phyloP scores from a whole-genome alignment of 2,329 filamentous ascomycete species.

The Elsinoe fawcettii region DNA sequence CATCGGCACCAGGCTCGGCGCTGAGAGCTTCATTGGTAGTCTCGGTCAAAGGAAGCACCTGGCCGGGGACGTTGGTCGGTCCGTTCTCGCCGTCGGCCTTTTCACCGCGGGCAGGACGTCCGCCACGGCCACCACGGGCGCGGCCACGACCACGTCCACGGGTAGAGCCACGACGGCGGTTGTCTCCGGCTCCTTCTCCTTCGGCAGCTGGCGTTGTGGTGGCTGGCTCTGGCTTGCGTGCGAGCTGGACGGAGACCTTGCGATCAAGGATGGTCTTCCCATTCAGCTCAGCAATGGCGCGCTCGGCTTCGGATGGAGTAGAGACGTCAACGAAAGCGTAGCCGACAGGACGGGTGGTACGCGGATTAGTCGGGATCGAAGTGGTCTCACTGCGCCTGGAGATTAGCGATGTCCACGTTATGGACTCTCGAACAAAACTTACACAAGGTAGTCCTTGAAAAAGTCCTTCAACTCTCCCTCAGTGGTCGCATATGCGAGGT shows the following conservation, averaged over 20 bases:
- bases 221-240: slow-evolving; percentile 87
- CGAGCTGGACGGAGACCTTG: slow-evolving; percentile 98
- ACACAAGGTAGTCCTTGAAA: slow-evolving; percentile 99
- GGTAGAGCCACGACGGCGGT: slow-evolving; percentile 47
- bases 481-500: slow-evolving; percentile 99
- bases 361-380: slow-evolving; percentile 98
- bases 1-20: slow-evolving; percentile 44
- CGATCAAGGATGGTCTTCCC: slow-evolving; percentile 97
- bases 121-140: slow-evolving; percentile 53
- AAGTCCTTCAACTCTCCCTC: slow-evolving; percentile 99
- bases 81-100: slow-evolving; percentile 32
- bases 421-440: slow-evolving; percentile 43
- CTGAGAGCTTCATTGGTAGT: slow-evolving; percentile 49
- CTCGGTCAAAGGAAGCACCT: slow-evolving; percentile 43
- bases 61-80: slow-evolving; percentile 45
- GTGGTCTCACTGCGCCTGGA: slow-evolving; percentile 72
- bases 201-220: slow-evolving; percentile 66
- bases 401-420: slow-evolving; percentile 22
- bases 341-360: slow-evolving; percentile 94
- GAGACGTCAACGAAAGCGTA: slow-evolving; percentile 99
- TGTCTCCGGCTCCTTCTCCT: slow-evolving; percentile 65
- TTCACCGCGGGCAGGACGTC: slow-evolving; percentile 33
- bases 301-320: slow-evolving; percentile 87
- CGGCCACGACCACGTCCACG: slow-evolving; percentile 51
- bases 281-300: slow-evolving; percentile 89